These are phyloP conservation scores for Clonostachys byssicola DNA, from an alignment of 2,329 filamentous ascomycete species.

Conservation along the genomic window DNA sequence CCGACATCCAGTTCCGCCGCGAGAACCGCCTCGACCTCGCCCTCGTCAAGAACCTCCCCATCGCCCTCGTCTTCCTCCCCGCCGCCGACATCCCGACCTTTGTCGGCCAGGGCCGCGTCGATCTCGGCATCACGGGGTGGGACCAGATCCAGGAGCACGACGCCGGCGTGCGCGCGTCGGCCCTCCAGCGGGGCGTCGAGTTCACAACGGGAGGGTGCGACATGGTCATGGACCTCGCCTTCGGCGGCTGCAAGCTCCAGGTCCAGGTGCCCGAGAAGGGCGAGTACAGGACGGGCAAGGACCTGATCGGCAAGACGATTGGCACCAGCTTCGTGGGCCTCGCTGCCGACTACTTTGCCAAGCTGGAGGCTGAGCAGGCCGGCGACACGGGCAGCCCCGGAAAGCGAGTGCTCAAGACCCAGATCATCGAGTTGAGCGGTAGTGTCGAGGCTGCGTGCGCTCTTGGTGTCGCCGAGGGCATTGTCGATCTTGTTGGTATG, in stretches of 20 bases:
- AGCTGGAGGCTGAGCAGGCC: conserved; percentile 59
- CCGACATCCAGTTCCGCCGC: conserved; percentile 93
- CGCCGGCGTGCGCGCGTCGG: conserved; percentile 49
- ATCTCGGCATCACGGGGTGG: conserved; percentile 89
- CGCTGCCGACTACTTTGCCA: conserved; percentile 77
- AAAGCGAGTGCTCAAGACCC: conserved; percentile 69
- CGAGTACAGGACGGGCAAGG: conserved; percentile 59
- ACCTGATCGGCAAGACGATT: conserved; percentile 88
- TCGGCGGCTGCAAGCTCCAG: conserved; percentile 88
- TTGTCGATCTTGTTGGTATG: conserved; percentile 93
- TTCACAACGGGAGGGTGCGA: conserved; percentile 61
- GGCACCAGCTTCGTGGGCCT: conserved; percentile 93
- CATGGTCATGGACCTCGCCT: conserved; percentile 85
- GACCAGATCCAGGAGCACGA: conserved; percentile 94
- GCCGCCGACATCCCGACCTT: conserved; percentile 97
- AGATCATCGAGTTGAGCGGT: conserved; percentile 90
- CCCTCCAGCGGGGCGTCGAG: conserved; percentile 39
- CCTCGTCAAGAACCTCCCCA: conserved; percentile 92
- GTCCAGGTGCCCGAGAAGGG: conserved; percentile 95
- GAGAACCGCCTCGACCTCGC: conserved; percentile 96
- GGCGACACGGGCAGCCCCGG: conserved; percentile 22
- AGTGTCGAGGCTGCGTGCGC: conserved; percentile 98
- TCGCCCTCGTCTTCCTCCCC: conserved; percentile 94
- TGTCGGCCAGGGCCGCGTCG: conserved; percentile 89
- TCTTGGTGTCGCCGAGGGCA: conserved; percentile 90